These are phyloP conservation scores for Hypoxylon sp. DNA, from an alignment of 2,329 filamentous ascomycete species.

Conservation along the genomic window DNA sequence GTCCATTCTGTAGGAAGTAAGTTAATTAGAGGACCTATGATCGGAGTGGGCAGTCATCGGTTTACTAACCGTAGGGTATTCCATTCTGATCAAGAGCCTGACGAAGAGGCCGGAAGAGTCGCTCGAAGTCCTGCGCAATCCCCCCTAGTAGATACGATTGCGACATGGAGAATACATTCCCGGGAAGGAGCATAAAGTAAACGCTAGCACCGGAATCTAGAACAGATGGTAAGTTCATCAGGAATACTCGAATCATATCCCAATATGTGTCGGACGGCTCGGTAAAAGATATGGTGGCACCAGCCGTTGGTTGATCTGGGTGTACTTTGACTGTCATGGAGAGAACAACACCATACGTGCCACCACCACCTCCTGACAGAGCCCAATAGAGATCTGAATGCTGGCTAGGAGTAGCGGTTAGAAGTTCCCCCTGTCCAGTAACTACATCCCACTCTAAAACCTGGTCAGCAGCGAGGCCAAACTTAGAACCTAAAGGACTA, in stretches of 20 bases:
- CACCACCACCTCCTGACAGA: constrained; percentile 54
- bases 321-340: neutral
- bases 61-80: constrained; percentile 27
- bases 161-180: constrained; percentile 2
- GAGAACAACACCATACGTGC: constrained; percentile 58
- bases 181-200: neutral
- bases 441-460: constrained; percentile 60
- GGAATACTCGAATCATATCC: constrained; percentile 1
- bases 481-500: constrained; percentile 53
- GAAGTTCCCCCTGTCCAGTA: constrained; percentile 52
- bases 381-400: constrained; percentile 66
- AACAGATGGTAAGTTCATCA: constrained; percentile 17
- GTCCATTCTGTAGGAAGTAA: neutral
- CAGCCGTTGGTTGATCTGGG: neutral
- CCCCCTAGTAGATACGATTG: constrained; percentile 6
- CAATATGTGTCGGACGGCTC: constrained; percentile 1
- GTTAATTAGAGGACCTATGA: neutral
- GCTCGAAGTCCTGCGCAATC: constrained; percentile 15
- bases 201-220: constrained; percentile 1
- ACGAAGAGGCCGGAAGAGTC: constrained; percentile 19
- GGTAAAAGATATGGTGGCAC: neutral
- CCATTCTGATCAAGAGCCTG: constrained; percentile 15
- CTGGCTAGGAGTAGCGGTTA: constrained; percentile 52
- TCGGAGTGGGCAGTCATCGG: neutral
- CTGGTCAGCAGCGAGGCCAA: constrained; percentile 63